Evolutionary conservation across 257 asterid species (phyloP).

Genomic region (Primulina huaijiensis): DNA sequence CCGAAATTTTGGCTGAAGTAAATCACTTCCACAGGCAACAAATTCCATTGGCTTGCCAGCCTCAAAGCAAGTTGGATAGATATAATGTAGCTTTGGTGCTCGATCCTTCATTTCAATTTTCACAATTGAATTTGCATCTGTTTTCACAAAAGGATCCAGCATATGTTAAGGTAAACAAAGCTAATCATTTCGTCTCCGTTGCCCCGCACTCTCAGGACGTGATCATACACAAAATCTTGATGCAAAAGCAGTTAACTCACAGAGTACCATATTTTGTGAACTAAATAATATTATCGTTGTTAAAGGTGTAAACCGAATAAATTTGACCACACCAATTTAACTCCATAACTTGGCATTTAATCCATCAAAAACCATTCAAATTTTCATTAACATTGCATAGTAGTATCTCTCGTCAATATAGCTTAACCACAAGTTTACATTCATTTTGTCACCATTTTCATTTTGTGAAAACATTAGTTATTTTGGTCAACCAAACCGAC

Average conservation of each 20-base stretch:
- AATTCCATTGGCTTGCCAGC: constrained; percentile 92
- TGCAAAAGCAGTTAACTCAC: background rate
- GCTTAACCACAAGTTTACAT: background rate
- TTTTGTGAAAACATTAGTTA: background rate
- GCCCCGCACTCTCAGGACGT: background rate
- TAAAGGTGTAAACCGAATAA: background rate
- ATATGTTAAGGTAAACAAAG: constrained; percentile 12
- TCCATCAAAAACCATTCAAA: background rate
- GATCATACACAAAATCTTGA: background rate
- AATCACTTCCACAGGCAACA: constrained; percentile 76
- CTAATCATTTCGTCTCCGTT: too few relatives aligned
- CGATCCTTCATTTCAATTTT: constrained; percentile 56
- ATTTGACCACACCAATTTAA: background rate
- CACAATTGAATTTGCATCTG: constrained; percentile 64
- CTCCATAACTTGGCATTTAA: background rate
- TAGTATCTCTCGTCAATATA: background rate
- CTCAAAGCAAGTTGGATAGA: constrained; percentile 80
- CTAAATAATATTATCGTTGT: background rate
- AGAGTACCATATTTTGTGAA: background rate
- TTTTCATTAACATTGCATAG: background rate
- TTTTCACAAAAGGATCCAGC: constrained; percentile 28
- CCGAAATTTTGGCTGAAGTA: constrained; percentile 81
- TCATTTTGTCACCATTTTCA: background rate
- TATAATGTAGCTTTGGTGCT: constrained; percentile 72
- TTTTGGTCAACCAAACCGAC: background rate